phyloP scores from a whole-genome alignment of 1,139 yeast species.

The Candida tropicalis region DNA sequence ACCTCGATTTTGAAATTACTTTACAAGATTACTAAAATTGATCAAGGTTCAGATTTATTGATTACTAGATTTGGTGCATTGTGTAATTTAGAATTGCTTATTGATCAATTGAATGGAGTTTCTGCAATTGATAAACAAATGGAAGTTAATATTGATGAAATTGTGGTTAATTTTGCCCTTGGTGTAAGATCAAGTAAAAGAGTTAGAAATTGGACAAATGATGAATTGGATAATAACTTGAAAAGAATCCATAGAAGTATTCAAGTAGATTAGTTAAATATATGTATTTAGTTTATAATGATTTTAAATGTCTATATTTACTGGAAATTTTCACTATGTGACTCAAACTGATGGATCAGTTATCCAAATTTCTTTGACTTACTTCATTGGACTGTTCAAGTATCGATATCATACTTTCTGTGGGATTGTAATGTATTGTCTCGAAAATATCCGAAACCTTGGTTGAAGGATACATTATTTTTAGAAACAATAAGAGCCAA shows the following conservation, averaged over 20 bases:
- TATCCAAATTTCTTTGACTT: too few relatives aligned
- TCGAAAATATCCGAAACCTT: too few relatives aligned
- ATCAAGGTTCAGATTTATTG: constrained; percentile 62
- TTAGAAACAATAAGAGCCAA: too few relatives aligned
- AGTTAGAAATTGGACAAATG: constrained; percentile 60
- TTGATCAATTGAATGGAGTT: constrained; percentile 20
- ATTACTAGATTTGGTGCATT: constrained; percentile 66
- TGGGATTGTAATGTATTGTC: too few relatives aligned
- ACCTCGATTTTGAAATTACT: constrained; percentile 45
- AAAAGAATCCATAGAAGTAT: constrained; percentile 42
- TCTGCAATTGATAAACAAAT: constrained; percentile 35
- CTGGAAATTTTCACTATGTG: background rate
- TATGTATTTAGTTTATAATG: background rate
- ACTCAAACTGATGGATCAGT: too few relatives aligned
- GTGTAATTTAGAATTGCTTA: constrained; percentile 48
- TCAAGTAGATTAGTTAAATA: constrained; percentile 1
- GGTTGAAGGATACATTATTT: too few relatives aligned
- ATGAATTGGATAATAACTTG: constrained; percentile 44
- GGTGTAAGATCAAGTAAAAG: constrained; percentile 53
- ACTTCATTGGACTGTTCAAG: too few relatives aligned
- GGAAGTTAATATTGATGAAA: constrained; percentile 45
- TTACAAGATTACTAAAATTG: constrained; percentile 53
- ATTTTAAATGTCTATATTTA: too few relatives aligned
- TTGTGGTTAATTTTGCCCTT: constrained; percentile 48
- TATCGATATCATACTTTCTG: too few relatives aligned